These are phyloP conservation scores for Coprinopsis sp. DNA, from an alignment of 768 basidiomycete species.

Conservation along the genomic window DNA sequence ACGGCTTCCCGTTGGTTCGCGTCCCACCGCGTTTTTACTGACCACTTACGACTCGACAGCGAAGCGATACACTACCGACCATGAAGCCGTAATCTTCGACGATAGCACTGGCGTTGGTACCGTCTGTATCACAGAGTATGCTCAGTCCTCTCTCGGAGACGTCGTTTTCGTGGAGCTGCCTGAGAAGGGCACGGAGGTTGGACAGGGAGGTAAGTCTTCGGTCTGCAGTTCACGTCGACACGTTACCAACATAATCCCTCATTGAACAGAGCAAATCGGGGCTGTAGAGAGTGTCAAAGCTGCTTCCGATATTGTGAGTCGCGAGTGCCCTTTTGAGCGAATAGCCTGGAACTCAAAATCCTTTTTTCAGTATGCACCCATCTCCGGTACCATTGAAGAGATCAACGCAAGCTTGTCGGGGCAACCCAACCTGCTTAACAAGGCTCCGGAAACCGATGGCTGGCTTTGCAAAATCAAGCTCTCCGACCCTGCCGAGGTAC, in stretches of 20 bases:
- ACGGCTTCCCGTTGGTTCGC: too few species aligned
- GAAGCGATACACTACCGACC: slow-evolving; percentile 79
- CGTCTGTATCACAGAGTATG: slow-evolving; percentile 87
- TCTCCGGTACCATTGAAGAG: slow-evolving; percentile 77
- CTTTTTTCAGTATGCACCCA: slow-evolving; percentile 78
- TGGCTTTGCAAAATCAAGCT: slow-evolving; percentile 96
- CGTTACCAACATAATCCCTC: not conserved
- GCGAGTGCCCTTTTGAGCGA: slow-evolving; percentile 12
- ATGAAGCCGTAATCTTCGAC: slow-evolving; percentile 84
- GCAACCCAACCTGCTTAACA: slow-evolving; percentile 82
- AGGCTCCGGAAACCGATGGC: slow-evolving; percentile 78
- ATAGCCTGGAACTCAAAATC: too few species aligned
- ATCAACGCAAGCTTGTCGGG: slow-evolving; percentile 68
- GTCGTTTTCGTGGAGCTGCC: slow-evolving; percentile 97
- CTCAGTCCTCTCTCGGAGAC: slow-evolving; percentile 88
- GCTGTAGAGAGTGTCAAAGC: slow-evolving; percentile 97
- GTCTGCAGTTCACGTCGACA: slow-evolving; percentile 1
- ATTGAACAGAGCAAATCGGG: slow-evolving; percentile 67
- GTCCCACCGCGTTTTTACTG: too few species aligned
- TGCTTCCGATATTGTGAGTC: slow-evolving; percentile 91
- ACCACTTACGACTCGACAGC: slow-evolving; percentile 34
- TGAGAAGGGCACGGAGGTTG: slow-evolving; percentile 51
- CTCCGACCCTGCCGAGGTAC: slow-evolving; percentile 71
- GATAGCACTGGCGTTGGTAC: slow-evolving; percentile 70
- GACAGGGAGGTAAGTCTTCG: slow-evolving; percentile 63